Percentiles rank a stretch among this genome's conserved stretches.
These are phyloP conservation scores for Theileria parva DNA, from an alignment of 169 alveolate species.

Conservation along the genomic window DNA sequence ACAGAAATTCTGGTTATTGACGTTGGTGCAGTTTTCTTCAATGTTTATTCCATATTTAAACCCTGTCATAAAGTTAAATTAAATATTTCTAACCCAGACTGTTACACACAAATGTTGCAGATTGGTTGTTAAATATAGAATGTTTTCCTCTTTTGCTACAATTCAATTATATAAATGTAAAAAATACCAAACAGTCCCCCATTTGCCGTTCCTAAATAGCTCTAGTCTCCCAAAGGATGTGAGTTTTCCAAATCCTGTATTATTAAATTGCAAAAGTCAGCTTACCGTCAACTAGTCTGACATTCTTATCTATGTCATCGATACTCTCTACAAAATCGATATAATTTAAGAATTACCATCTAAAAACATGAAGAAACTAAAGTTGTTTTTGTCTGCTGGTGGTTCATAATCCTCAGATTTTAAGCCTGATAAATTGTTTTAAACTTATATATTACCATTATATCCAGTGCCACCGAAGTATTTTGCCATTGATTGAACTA, in stretches of 20 bases:
- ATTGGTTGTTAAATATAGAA: conserved; percentile 71
- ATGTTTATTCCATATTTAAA: conserved; percentile 77
- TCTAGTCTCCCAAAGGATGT: conserved; percentile 84
- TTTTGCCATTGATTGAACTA: conserved; percentile 71
- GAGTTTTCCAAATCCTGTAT: conserved; percentile 72
- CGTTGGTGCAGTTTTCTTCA: conserved; percentile 72
- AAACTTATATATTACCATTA: not conserved
- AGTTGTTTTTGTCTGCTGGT: conserved; percentile 51
- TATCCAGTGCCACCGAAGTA: conserved; percentile 65
- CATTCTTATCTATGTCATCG: conserved; percentile 82
- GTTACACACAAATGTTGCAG: conserved; percentile 83
- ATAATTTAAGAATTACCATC: conserved; percentile 24
- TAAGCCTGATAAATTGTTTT: conserved; percentile 22
- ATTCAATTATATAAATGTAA: not conserved
- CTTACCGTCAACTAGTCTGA: conserved; percentile 86
- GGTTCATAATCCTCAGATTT: conserved; percentile 64
- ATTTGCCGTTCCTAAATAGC: conserved; percentile 65
- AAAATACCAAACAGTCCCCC: conserved; percentile 78
- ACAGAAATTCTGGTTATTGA: conserved; percentile 81
- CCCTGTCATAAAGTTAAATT: conserved; percentile 47
- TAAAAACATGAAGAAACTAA: conserved; percentile 50
- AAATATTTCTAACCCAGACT: conserved; percentile 63
- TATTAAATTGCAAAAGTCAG: not conserved
- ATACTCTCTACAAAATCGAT: conserved; percentile 70
- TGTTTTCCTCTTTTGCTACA: conserved; percentile 71